Percentiles rank a stretch among this genome's conserved stretches.
Evolutionary conservation across 2,329 filamentous ascomycete genomes (phyloP).

Genomic region (Zasmidium angulare): DNA sequence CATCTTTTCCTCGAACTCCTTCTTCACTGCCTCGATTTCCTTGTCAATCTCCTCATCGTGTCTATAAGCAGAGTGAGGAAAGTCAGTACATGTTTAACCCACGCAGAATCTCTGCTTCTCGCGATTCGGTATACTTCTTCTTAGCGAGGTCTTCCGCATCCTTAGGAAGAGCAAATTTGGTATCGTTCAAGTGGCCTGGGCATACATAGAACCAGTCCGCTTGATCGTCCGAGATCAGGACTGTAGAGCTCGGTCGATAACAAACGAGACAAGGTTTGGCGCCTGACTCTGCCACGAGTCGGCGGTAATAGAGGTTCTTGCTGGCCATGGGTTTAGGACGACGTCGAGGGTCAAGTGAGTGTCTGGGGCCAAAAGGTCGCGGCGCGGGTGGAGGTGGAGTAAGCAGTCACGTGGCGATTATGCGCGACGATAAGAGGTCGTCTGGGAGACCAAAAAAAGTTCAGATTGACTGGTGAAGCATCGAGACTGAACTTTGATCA

Average conservation of each 20-base stretch:
- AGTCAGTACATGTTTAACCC: too few species aligned
- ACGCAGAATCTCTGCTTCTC: too few species aligned
- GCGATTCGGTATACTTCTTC: too few species aligned
- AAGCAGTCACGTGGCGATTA: not conserved
- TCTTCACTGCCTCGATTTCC: constrained; percentile 51
- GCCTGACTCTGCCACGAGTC: constrained; percentile 80
- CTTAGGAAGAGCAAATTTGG: constrained; percentile 72
- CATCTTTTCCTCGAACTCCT: constrained; percentile 51
- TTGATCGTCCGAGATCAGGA: constrained; percentile 84
- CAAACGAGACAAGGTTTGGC: constrained; percentile 87
- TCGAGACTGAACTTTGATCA: not conserved
- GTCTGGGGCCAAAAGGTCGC: not conserved
- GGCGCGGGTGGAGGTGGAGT: not conserved
- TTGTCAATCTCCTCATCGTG: constrained; percentile 48
- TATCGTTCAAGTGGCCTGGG: constrained; percentile 76
- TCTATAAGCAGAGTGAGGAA: too few species aligned
- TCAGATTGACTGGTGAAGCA: constrained; percentile 4
- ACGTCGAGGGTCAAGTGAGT: not conserved
- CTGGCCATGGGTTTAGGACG: constrained; percentile 43
- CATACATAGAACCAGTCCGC: constrained; percentile 92
- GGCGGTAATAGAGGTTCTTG: constrained; percentile 78
- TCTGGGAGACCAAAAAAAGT: not conserved
- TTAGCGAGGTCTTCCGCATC: constrained; percentile 62
- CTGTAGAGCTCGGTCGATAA: constrained; percentile 82
- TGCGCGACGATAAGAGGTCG: not conserved